phyloP scores from a whole-genome alignment of 805 yeast genomes.

The Schwanniomyces pseudopolymorphus region DNA sequence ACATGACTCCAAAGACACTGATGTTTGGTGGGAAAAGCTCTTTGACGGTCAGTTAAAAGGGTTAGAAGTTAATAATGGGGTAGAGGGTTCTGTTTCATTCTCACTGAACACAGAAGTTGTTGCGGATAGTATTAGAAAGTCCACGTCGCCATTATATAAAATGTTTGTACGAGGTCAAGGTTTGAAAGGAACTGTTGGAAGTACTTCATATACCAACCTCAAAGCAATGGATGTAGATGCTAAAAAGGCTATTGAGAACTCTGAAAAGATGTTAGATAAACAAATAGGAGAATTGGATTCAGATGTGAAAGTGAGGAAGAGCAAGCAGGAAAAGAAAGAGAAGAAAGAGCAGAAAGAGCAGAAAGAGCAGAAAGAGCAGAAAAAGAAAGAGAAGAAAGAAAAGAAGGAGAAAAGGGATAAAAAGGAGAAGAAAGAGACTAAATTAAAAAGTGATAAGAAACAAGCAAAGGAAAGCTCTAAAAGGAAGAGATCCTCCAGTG shows the following conservation, averaged over 20 bases:
- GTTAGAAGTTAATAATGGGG: conserved; percentile 53
- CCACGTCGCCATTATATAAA: conserved; percentile 70
- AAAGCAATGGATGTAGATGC: conserved; percentile 12
- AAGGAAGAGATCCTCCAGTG: neutral
- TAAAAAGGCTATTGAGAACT: neutral
- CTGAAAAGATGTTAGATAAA: conserved; percentile 10
- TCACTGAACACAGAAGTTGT: conserved; percentile 50
- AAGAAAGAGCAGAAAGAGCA: conserved; percentile 20
- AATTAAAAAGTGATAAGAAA: conserved; percentile 5
- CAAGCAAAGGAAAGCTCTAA: neutral
- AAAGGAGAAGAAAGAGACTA: conserved; percentile 10
- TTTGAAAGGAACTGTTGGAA: conserved; percentile 69
- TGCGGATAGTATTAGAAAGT: conserved; percentile 47
- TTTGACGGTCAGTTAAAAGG: conserved; percentile 91
- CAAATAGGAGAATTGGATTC: neutral
- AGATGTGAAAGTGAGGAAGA: neutral
- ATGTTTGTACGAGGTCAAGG: conserved; percentile 90
- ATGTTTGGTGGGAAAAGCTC: conserved; percentile 95
- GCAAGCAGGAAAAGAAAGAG: conserved; percentile 10
- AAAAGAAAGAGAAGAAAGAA: conserved; percentile 16
- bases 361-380: conserved; percentile 22
- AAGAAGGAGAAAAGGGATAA: conserved; percentile 12
- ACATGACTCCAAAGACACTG: conserved; percentile 69
- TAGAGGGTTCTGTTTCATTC: conserved; percentile 45
- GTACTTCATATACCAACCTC: conserved; percentile 26